Conservation (phyloP, 2,329 filamentous ascomycete genomes). For the Aspergillus persii region DNA sequence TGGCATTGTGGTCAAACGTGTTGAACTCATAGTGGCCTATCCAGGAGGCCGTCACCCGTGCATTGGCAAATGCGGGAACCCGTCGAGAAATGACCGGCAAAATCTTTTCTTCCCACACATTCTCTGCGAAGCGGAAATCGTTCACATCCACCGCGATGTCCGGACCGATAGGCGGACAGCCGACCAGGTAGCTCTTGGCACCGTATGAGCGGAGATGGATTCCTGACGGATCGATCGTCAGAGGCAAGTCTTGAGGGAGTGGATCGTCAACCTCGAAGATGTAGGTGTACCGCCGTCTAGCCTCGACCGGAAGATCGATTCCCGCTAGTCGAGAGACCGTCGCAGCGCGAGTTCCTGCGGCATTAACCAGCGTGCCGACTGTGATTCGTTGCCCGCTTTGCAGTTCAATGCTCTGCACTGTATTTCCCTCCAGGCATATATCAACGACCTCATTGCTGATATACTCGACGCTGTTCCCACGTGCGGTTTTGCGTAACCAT, state of each 20-base stretch:
- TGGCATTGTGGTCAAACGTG: conserved; percentile 18
- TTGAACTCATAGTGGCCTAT: conserved; percentile 21
- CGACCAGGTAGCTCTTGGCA: conserved; percentile 15
- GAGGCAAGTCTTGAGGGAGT: conserved; percentile 13
- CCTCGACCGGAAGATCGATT: conserved; percentile 11
- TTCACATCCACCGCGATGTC: conserved; percentile 16
- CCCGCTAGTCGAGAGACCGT: conserved; percentile 1
- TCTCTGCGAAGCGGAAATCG: conserved; percentile 15
- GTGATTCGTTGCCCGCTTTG: neutral
- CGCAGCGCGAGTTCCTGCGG: conserved; percentile 1
- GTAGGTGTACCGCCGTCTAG: conserved; percentile 17
- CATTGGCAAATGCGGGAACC: conserved; percentile 10
- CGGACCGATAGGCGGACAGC: conserved; percentile 15
- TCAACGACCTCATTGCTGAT: conserved; percentile 5
- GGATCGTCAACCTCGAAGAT: conserved; percentile 15
- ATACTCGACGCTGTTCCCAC: conserved; percentile 4
- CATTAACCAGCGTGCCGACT: neutral
- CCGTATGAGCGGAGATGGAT: conserved; percentile 16
- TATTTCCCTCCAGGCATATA: neutral
- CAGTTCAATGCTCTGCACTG: neutral
- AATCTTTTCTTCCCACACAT: conserved; percentile 15
- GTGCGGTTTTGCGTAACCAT: conserved; percentile 7
- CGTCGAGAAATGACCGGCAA: conserved; percentile 14
- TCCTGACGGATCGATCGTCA: conserved; percentile 17
- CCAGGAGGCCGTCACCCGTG: conserved; percentile 14